A percentile compares a stretch with the other conserved stretches of the same genome.
phyloP scores from a whole-genome alignment of 768 basidiomycete genomes.

The Suillus americanus region DNA sequence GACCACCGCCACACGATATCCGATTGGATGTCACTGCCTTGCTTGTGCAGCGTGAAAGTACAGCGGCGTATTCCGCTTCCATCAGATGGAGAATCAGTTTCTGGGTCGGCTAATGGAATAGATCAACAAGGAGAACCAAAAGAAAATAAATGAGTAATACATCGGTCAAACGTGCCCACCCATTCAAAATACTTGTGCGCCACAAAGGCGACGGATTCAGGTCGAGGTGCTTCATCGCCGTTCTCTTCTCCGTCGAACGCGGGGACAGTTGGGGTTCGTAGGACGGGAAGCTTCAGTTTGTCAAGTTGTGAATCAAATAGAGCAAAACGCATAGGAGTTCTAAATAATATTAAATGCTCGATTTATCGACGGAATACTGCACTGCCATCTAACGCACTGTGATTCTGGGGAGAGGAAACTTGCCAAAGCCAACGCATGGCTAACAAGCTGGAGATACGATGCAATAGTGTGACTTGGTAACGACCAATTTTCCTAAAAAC shows the following conservation, averaged over 20 bases:
- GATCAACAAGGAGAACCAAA: slow-evolving; percentile 3
- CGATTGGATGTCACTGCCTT: slow-evolving; percentile 2
- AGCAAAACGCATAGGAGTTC: slow-evolving; percentile 36
- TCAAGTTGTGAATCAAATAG: slow-evolving; percentile 64
- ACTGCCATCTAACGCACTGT: slow-evolving; percentile 17
- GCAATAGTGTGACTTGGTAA: slow-evolving; percentile 38
- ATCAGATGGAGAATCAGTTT: not conserved
- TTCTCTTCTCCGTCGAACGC: slow-evolving; percentile 17
- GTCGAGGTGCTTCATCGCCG: slow-evolving; percentile 21
- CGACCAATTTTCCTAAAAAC: slow-evolving; percentile 3
- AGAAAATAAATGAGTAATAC: slow-evolving; percentile 25
- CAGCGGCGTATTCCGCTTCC: not conserved
- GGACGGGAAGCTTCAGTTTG: slow-evolving; percentile 48
- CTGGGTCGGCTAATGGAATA: slow-evolving; percentile 14
- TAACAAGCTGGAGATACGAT: slow-evolving; percentile 51
- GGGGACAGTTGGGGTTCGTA: slow-evolving; percentile 27
- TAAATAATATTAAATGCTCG: not conserved
- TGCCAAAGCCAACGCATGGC: slow-evolving; percentile 44
- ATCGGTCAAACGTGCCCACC: slow-evolving; percentile 43
- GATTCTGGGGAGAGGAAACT: slow-evolving; percentile 33
- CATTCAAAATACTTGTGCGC: slow-evolving; percentile 58
- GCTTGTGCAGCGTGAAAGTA: slow-evolving; percentile 16
- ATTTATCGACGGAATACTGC: not conserved
- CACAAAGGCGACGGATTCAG: slow-evolving; percentile 39
- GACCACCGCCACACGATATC: slow-evolving; percentile 10